A percentile compares a stretch with the other conserved stretches of the same genome.
These are phyloP conservation scores for Entrophospora sp. DNA, from an alignment of 192 early-diverging fungal species.

Conservation along the genomic window DNA sequence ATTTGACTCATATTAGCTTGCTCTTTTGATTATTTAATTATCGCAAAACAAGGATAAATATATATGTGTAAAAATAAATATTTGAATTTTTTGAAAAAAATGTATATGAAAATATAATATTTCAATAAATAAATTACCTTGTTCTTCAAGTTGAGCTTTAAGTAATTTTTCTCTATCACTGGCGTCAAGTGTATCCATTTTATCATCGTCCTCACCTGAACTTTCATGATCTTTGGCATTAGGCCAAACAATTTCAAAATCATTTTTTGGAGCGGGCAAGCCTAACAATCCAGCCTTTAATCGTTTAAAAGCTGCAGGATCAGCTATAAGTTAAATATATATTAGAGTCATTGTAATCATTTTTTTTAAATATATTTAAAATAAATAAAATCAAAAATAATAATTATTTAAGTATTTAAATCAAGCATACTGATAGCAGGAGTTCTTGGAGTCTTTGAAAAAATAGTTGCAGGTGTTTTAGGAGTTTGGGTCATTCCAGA, in stretches of 20 bases:
- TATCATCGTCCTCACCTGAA: constrained; percentile 10
- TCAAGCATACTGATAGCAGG: constrained; percentile 26
- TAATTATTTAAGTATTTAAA: too few relatives aligned
- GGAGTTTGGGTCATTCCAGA: constrained; percentile 27
- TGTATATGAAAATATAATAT: not conserved
- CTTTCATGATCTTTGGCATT: constrained; percentile 40
- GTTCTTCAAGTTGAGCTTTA: constrained; percentile 38
- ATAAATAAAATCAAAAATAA: too few relatives aligned
- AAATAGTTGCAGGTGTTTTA: constrained; percentile 30
- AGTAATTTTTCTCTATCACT: constrained; percentile 54
- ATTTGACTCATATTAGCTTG: too few relatives aligned
- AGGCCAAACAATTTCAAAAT: constrained; percentile 86
- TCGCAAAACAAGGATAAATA: too few relatives aligned
- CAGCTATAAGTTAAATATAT: not conserved
- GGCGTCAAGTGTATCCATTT: constrained; percentile 62
- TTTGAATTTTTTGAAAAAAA: too few relatives aligned
- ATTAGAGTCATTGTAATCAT: too few relatives aligned
- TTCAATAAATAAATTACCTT: constrained; percentile 29
- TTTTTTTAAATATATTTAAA: too few relatives aligned
- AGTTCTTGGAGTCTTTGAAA: constrained; percentile 15
- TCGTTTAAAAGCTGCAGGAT: constrained; percentile 37
- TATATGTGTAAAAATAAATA: too few relatives aligned
- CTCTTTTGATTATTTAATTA: too few relatives aligned
- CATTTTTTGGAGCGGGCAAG: constrained; percentile 85
- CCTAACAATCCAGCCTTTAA: constrained; percentile 57